Evolutionary conservation across 805 yeast species (phyloP).

Genomic region (Metschnikowia kunwiensis): DNA sequence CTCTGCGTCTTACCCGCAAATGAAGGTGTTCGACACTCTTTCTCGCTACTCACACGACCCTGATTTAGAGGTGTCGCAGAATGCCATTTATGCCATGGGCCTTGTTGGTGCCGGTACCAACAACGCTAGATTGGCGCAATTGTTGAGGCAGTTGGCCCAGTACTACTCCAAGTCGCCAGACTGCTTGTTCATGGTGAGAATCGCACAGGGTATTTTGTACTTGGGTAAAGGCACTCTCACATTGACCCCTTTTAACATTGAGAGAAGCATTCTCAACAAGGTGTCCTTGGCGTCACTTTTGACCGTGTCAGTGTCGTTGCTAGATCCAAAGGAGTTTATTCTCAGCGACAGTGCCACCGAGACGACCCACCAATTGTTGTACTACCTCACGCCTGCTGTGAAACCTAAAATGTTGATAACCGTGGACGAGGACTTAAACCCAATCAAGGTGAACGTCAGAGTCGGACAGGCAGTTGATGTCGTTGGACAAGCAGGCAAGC

Average conservation of each 20-base stretch:
- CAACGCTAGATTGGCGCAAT: constrained; percentile 95
- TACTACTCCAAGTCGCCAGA: constrained; percentile 90
- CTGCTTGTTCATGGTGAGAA: constrained; percentile 85
- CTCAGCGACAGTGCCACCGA: constrained; percentile 54
- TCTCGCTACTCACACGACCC: constrained; percentile 96
- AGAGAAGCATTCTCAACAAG: constrained; percentile 80
- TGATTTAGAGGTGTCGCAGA: constrained; percentile 89
- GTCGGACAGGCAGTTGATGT: constrained; percentile 99
- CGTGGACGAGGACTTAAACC: constrained; percentile 85
- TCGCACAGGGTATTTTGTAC: constrained; percentile 93
- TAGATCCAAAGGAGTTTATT: constrained; percentile 82
- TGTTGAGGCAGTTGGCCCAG: constrained; percentile 89
- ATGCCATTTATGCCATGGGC: constrained; percentile 96
- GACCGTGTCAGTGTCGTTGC: constrained; percentile 76
- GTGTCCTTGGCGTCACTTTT: constrained; percentile 87
- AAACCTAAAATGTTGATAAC: constrained; percentile 93
- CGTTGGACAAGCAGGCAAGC: constrained; percentile 99
- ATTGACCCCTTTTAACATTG: constrained; percentile 83
- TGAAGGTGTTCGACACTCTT: constrained; percentile 94
- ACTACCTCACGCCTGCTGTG: constrained; percentile 80
- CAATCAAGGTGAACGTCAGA: constrained; percentile 91
- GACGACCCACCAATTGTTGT: constrained; percentile 71
- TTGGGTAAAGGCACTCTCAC: constrained; percentile 95
- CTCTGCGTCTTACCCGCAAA: constrained; percentile 90
- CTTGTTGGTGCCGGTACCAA: constrained; percentile 98